These are phyloP conservation scores for Moniliella sp. DNA, from an alignment of 1,284 basidiomycete species.

Conservation along the genomic window DNA sequence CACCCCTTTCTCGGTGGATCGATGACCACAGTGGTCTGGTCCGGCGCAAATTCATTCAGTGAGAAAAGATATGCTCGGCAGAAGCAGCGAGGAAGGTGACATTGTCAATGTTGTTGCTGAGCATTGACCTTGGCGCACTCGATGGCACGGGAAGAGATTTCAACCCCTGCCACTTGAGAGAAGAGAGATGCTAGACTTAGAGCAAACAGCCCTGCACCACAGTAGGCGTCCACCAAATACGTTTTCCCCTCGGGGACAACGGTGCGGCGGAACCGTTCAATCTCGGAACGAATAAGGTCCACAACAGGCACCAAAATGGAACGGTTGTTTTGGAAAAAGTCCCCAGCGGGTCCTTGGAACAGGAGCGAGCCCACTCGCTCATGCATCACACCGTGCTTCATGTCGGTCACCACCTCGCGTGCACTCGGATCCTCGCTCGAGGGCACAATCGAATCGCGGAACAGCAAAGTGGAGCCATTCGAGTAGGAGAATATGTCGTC, in stretches of 20 bases:
- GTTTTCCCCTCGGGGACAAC: background rate
- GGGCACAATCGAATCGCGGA: slow-evolving; percentile 57
- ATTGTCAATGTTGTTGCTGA: slow-evolving; percentile 42
- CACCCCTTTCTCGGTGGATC: slow-evolving; percentile 7
- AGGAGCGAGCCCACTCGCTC: slow-evolving; percentile 60
- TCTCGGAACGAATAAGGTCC: slow-evolving; percentile 46
- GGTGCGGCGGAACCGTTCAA: slow-evolving; percentile 3
- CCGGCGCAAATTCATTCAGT: slow-evolving; percentile 46
- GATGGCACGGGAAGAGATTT: slow-evolving; percentile 53
- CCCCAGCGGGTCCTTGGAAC: slow-evolving; percentile 66
- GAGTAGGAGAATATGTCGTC: slow-evolving; percentile 60
- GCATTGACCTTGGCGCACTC: slow-evolving; percentile 60
- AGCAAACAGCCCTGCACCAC: slow-evolving; percentile 63
- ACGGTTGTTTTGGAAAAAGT: slow-evolving; percentile 96
- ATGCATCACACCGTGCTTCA: slow-evolving; percentile 53
- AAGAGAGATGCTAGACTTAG: slow-evolving; percentile 66
- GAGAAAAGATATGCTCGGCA: slow-evolving; percentile 40
- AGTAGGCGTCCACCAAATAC: slow-evolving; percentile 32
- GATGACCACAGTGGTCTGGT: slow-evolving; percentile 42
- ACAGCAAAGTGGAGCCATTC: slow-evolving; percentile 67
- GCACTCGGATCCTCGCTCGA: slow-evolving; percentile 8
- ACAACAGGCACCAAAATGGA: slow-evolving; percentile 65
- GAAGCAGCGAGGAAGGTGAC: slow-evolving; percentile 40
- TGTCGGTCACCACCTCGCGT: slow-evolving; percentile 48
- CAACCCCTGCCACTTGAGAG: slow-evolving; percentile 62